Evolutionary conservation across 768 basidiomycete species (phyloP).

Genomic region (Tricholoma saponaceum): DNA sequence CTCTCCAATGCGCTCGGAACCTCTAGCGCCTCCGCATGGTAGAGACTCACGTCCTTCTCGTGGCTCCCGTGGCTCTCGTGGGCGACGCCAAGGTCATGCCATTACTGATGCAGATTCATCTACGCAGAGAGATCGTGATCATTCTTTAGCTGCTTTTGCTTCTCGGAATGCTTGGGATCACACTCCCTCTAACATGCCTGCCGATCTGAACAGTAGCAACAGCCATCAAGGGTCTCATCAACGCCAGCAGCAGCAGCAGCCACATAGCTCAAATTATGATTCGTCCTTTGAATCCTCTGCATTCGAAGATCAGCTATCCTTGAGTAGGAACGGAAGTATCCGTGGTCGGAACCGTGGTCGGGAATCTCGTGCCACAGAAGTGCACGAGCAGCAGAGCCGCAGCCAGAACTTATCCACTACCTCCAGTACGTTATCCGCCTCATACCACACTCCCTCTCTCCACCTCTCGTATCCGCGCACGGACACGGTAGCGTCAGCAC

Average conservation of each 20-base stretch:
- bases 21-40: constrained; percentile 15
- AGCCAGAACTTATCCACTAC: constrained; percentile 31
- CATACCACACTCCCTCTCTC: constrained; percentile 36
- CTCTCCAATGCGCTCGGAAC: constrained; percentile 17
- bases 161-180: constrained; percentile 23
- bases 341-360: constrained; percentile 27
- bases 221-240: constrained; percentile 17
- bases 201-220: constrained; percentile 15
- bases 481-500: constrained; percentile 26
- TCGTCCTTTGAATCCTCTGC: constrained; percentile 7
- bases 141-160: constrained; percentile 11
- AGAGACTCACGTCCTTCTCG: constrained; percentile 21
- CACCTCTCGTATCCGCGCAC: constrained; percentile 32
- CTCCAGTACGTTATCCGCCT: constrained; percentile 66
- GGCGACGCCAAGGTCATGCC: constrained; percentile 21
- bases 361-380: constrained; percentile 22
- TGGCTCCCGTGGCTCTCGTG: constrained; percentile 22
- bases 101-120: constrained; percentile 25
- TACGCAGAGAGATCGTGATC: constrained; percentile 23
- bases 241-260: constrained; percentile 3
- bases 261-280: constrained; percentile 5
- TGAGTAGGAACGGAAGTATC: constrained; percentile 21
- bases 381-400: constrained; percentile 24
- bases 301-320: constrained; percentile 19
- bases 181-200: constrained; percentile 13